phyloP scores from a whole-genome alignment of 2,329 filamentous ascomycete species.

The Nemania serpens region DNA sequence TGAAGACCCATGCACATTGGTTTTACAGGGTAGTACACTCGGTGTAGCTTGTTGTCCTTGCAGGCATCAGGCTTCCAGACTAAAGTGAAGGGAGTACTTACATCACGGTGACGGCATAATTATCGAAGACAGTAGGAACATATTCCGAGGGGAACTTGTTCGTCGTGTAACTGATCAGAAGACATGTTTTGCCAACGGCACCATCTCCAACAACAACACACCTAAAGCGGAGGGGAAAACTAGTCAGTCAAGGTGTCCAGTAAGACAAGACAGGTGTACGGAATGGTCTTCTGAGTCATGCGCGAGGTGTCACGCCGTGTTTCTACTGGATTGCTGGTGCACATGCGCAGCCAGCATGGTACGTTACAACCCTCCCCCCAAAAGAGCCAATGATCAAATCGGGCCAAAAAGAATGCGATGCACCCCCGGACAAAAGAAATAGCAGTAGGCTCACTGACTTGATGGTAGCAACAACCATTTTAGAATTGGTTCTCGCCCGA shows the following conservation, averaged over 20 bases:
- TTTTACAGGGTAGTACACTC: constrained; percentile 1
- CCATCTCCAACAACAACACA: constrained; percentile 99
- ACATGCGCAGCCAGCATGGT: constrained; percentile 20
- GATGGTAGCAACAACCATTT: constrained; percentile 68
- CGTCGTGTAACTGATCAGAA: constrained; percentile 98
- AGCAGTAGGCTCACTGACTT: constrained; percentile 54
- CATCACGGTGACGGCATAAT: constrained; percentile 99
- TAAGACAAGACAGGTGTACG: constrained; percentile 13
- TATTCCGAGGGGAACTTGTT: constrained; percentile 99
- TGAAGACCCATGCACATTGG: neutral
- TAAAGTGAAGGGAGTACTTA: constrained; percentile 55
- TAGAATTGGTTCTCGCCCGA: constrained; percentile 36
- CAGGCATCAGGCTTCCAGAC: neutral
- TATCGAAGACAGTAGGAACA: constrained; percentile 98
- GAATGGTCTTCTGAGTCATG: constrained; percentile 7
- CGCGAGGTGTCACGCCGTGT: constrained; percentile 20
- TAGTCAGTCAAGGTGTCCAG: constrained; percentile 28
- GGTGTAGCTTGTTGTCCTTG: neutral
- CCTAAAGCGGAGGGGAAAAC: constrained; percentile 53
- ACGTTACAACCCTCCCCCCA: constrained; percentile 2
- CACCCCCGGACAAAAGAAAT: constrained; percentile 16
- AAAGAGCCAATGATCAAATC: constrained; percentile 10
- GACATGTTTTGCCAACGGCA: constrained; percentile 98
- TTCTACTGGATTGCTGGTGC: constrained; percentile 18
- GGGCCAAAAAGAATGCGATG: constrained; percentile 11